Base-by-base conservation (phyloP, 2,329 filamentous ascomycete species). In the Ascochyta pisi region DNA sequence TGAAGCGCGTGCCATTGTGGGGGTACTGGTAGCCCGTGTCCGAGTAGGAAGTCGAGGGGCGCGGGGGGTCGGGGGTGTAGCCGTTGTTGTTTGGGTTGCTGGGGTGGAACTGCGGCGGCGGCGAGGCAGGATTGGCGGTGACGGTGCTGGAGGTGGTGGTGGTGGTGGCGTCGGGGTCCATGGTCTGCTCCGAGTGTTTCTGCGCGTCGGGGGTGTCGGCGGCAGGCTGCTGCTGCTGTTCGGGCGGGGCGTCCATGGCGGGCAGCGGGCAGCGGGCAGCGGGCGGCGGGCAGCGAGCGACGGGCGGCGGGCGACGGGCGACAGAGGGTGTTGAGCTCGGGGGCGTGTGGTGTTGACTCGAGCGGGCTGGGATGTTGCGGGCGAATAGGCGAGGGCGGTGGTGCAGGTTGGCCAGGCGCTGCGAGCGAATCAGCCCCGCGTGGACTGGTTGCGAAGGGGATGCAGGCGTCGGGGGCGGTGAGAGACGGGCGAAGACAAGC, bases 21-120 rank as follows among this genome's bases (percentile, higher is more conserved):
- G 71, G 74, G 65, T 76, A 78, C 51, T 77, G 73, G 58, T 79
- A 76, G 41, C 73, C 74, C 7, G 80, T 82, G 70, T 82, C 80
- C 35, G 80, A 82, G 73, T 82, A 82, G n/a, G 79, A 81, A 3
- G 80, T 82, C 38, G 82, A 82, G 49, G 84, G 83, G 15, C 82
- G 79, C 47, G 72, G 64, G 23, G 78, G 77, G 62, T 80, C 75
- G 69, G 80, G 79, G 56, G 73, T 76, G 51, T 67, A 67, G 57
- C 63, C 61, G 46, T 62, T 69, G 62, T 57, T 68, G 61, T 61
- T 66, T 41, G 62, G 61, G 22, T 69, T 61, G 60, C 80, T 75
- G 48, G 64, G 49, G 49, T 52, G 47, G 74, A 48, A 50, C 23
- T 54, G 50, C 46, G 56, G 50, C 43, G 50, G 55, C 35, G 55